Percentiles rank a stretch among this genome's conserved stretches.
phyloP scores from a whole-genome alignment of 2,329 filamentous ascomycete species.

The Dryadomyces quercivorus region DNA sequence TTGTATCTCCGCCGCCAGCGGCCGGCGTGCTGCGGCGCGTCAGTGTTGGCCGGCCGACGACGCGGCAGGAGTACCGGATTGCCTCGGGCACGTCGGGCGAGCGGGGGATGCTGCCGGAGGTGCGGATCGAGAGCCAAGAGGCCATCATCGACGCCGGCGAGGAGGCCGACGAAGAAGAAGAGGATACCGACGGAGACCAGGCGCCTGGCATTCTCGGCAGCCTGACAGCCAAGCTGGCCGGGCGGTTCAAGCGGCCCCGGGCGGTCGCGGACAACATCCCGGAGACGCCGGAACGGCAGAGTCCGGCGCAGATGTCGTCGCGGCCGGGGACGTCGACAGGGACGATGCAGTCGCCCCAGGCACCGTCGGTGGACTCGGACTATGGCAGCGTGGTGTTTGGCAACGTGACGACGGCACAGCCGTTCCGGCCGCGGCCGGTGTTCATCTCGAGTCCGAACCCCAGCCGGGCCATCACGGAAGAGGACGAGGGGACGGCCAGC shows the following conservation, averaged over 20 bases:
- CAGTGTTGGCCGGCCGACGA: not conserved
- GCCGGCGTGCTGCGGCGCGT: not conserved
- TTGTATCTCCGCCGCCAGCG: not conserved
- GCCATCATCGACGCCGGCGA: slow-evolving; percentile 6
- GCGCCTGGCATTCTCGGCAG: not conserved
- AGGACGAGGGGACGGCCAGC: not conserved
- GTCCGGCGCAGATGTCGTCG: not conserved
- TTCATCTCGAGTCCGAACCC: slow-evolving; percentile 10
- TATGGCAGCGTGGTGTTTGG: slow-evolving; percentile 10
- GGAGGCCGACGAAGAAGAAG: not conserved
- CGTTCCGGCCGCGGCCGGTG: slow-evolving; percentile 10
- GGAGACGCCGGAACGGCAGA: not conserved
- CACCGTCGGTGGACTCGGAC: slow-evolving; percentile 10
- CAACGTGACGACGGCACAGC: slow-evolving; percentile 10
- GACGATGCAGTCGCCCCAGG: not conserved
- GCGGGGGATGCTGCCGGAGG: not conserved
- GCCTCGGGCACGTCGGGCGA: not conserved
- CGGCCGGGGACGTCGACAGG: not conserved
- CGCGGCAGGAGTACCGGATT: not conserved
- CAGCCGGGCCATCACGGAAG: slow-evolving; percentile 1
- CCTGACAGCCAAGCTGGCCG: not conserved
- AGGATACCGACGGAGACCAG: not conserved
- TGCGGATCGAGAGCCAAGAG: slow-evolving; percentile 6
- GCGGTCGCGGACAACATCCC: not conserved
- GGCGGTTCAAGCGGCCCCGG: not conserved